A percentile compares a stretch with the other conserved stretches of the same genome.
Conservation (phyloP, 1,284 basidiomycete genomes). For the Inonotus hispidus region DNA sequence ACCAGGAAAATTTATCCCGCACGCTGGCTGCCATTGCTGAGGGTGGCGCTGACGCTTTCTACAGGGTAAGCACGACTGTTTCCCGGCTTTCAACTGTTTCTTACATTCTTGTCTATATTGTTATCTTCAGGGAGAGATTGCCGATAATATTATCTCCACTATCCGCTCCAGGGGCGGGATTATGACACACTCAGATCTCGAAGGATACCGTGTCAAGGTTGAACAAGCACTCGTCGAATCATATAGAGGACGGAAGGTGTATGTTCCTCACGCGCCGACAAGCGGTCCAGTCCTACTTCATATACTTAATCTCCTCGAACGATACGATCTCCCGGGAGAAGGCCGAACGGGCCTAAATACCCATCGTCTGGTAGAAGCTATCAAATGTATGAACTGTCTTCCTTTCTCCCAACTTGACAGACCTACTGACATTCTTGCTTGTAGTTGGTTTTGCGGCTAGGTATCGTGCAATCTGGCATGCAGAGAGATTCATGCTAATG, state of each 20-base stretch:
- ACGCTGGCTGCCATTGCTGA: constrained; percentile 63
- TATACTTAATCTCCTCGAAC: constrained; percentile 76
- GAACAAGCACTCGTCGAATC: constrained; percentile 69
- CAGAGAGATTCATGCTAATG: constrained; percentile 4
- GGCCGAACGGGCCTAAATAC: constrained; percentile 51
- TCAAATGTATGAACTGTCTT: constrained; percentile 54
- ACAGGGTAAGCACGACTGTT: constrained; percentile 41
- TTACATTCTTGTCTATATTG: constrained; percentile 10
- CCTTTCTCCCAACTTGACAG: neutral
- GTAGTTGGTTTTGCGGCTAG: constrained; percentile 70
- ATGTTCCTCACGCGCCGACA: constrained; percentile 79
- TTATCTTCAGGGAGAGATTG: constrained; percentile 58
- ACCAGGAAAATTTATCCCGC: constrained; percentile 60
- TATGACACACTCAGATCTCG: constrained; percentile 66
- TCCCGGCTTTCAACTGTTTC: constrained; percentile 19
- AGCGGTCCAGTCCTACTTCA: constrained; percentile 77
- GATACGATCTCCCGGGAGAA: constrained; percentile 48
- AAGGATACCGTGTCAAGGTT: constrained; percentile 67
- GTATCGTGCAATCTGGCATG: constrained; percentile 31
- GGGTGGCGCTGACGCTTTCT: constrained; percentile 70
- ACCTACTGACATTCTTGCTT: constrained; percentile 18
- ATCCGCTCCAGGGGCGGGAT: constrained; percentile 73
- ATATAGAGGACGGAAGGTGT: constrained; percentile 75
- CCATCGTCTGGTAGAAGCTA: constrained; percentile 70
- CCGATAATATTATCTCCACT: constrained; percentile 66